Conservation (phyloP, 1,284 basidiomycete genomes). For the Malassezia restricta region DNA sequence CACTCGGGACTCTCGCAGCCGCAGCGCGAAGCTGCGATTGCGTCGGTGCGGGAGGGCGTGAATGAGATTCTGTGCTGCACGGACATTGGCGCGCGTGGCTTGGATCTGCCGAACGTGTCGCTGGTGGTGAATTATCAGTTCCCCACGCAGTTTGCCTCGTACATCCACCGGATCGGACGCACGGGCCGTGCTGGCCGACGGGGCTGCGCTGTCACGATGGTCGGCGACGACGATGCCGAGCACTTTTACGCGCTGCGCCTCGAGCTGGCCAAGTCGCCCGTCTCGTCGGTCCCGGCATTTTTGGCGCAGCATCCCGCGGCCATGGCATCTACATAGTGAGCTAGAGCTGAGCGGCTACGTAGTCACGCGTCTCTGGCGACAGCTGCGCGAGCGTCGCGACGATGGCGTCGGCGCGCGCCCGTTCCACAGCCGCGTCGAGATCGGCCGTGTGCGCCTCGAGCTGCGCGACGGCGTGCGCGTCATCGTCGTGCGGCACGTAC, state of each 20-base stretch:
- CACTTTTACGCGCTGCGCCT: slow-evolving; percentile 54
- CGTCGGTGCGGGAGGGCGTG: slow-evolving; percentile 73
- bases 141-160: slow-evolving; percentile 86
- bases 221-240: slow-evolving; percentile 89
- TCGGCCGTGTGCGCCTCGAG: slow-evolving; percentile 30
- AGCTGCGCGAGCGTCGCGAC: slow-evolving; percentile 34
- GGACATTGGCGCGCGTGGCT: slow-evolving; percentile 92
- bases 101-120: slow-evolving; percentile 91
- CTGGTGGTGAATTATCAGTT: slow-evolving; percentile 96
- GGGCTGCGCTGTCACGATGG: slow-evolving; percentile 83
- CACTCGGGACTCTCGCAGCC: slow-evolving; percentile 97
- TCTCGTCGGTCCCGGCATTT: slow-evolving; percentile 25
- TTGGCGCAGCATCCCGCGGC: slow-evolving; percentile 38
- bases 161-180: slow-evolving; percentile 91
- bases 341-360: neutral
- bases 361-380: slow-evolving; percentile 25
- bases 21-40: slow-evolving; percentile 81
- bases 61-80: slow-evolving; percentile 78
- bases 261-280: slow-evolving; percentile 31
- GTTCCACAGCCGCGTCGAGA: slow-evolving; percentile 27
- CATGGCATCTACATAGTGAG: neutral
- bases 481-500: slow-evolving; percentile 24
- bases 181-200: slow-evolving; percentile 93
- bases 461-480: slow-evolving; percentile 29
- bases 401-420: slow-evolving; percentile 29